Evolutionary conservation across 208 protist species (phyloP).

Genomic region (Trypanosomatidae sp.): DNA sequence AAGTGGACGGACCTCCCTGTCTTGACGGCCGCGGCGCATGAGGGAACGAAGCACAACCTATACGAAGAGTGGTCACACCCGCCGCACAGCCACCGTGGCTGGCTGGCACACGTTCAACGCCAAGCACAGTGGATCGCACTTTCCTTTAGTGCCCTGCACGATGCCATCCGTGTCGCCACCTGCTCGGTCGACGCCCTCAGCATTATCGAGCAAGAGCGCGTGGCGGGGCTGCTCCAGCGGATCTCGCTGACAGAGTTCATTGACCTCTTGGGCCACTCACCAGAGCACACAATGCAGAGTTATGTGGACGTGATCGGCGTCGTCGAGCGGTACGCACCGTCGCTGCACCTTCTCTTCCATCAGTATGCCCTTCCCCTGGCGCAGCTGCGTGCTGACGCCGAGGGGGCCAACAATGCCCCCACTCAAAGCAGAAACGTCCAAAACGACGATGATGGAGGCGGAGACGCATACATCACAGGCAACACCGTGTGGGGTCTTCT

Average conservation of each 20-base stretch:
- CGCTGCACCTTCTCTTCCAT: slow-evolving; percentile 52
- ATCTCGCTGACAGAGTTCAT: slow-evolving; percentile 48
- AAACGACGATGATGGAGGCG: not conserved
- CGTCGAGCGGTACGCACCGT: slow-evolving; percentile 52
- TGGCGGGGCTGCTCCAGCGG: slow-evolving; percentile 35
- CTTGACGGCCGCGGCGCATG: slow-evolving; percentile 1
- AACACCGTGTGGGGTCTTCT: slow-evolving; percentile 66
- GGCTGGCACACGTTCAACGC: slow-evolving; percentile 43
- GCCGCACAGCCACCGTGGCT: slow-evolving; percentile 49
- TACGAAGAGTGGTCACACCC: slow-evolving; percentile 66
- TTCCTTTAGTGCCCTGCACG: slow-evolving; percentile 75
- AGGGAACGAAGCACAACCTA: slow-evolving; percentile 25
- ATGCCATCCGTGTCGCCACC: slow-evolving; percentile 39
- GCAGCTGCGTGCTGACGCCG: slow-evolving; percentile 13
- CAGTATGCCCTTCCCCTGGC: slow-evolving; percentile 39
- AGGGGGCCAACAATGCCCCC: not conserved
- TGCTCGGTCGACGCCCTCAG: slow-evolving; percentile 27
- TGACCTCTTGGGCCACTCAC: slow-evolving; percentile 52
- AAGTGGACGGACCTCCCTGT: not conserved
- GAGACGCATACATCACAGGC: slow-evolving; percentile 34
- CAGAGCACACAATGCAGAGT: slow-evolving; percentile 30
- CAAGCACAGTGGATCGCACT: slow-evolving; percentile 73
- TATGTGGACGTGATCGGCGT: slow-evolving; percentile 51
- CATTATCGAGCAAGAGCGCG: slow-evolving; percentile 52
- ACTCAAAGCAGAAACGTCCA: not conserved